These are phyloP conservation scores for Ascochyta lentis DNA, from an alignment of 2,329 filamentous ascomycete species.

Conservation along the genomic window DNA sequence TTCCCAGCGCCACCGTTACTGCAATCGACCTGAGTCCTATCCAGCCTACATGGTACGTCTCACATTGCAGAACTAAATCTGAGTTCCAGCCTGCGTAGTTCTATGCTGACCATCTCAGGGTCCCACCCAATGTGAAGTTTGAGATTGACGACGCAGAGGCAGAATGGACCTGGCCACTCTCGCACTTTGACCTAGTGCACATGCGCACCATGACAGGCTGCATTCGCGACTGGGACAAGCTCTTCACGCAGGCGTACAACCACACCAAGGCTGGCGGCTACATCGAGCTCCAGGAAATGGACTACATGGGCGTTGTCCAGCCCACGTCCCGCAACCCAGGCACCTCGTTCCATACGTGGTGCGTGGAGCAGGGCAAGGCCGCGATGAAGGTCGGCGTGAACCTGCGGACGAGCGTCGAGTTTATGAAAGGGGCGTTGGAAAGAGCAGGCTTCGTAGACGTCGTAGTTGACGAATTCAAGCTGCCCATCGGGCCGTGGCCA, in stretches of 20 bases:
- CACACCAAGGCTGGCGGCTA: slow-evolving; percentile 41
- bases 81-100: too few relatives aligned
- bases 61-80: too few relatives aligned
- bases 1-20: slow-evolving; percentile 27
- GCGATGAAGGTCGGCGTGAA: slow-evolving; percentile 30
- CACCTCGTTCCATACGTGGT: slow-evolving; percentile 30
- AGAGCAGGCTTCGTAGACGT: slow-evolving; percentile 32
- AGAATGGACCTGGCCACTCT: slow-evolving; percentile 50
- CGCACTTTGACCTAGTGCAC: slow-evolving; percentile 65
- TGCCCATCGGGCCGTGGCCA: slow-evolving; percentile 33
- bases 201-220: slow-evolving; percentile 58
- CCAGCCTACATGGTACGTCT: slow-evolving; percentile 37
- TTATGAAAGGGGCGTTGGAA: slow-evolving; percentile 27
- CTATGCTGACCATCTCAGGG: slow-evolving; percentile 13
- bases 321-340: slow-evolving; percentile 43
- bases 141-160: slow-evolving; percentile 41
- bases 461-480: slow-evolving; percentile 25
- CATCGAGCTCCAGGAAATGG: slow-evolving; percentile 40
- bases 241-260: slow-evolving; percentile 59
- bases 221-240: slow-evolving; percentile 60
- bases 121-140: slow-evolving; percentile 37
- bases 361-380: slow-evolving; percentile 27
- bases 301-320: slow-evolving; percentile 37
- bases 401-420: slow-evolving; percentile 26
- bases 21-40: slow-evolving; percentile 47